These are phyloP conservation scores for Fusarium solani-melongenae DNA, from an alignment of 2,329 filamentous ascomycete species.

Conservation along the genomic window DNA sequence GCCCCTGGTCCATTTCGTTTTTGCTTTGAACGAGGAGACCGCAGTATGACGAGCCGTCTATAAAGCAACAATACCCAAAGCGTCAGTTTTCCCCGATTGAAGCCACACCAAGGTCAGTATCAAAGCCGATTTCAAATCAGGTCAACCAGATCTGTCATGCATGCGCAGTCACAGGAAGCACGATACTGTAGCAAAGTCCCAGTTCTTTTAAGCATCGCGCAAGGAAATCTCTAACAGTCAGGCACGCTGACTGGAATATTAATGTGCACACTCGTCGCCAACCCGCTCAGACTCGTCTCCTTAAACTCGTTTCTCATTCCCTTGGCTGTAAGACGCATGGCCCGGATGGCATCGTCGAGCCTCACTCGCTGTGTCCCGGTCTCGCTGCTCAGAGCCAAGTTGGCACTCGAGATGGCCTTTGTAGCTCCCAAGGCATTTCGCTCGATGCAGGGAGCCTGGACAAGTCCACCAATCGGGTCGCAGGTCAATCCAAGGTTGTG, in stretches of 20 bases:
- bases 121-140: neutral
- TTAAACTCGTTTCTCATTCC: slow-evolving; percentile 66
- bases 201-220: slow-evolving; percentile 15
- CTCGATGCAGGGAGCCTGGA: slow-evolving; percentile 64
- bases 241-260: slow-evolving; percentile 64
- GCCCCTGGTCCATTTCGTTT: no score
- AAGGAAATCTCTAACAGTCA: slow-evolving; percentile 52
- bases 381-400: slow-evolving; percentile 58
- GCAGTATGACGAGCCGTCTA: no score
- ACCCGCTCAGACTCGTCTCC: slow-evolving; percentile 61
- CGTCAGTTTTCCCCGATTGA: no score
- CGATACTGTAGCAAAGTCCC: slow-evolving; percentile 4
- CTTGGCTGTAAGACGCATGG: slow-evolving; percentile 62
- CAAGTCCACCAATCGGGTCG: slow-evolving; percentile 61
- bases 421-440: slow-evolving; percentile 62
- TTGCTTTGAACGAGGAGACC: no score
- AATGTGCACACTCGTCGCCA: slow-evolving; percentile 62
- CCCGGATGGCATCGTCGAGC: slow-evolving; percentile 62
- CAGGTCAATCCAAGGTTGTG: slow-evolving; percentile 63
- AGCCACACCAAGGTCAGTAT: no score
- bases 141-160: neutral
- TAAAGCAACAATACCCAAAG: no score
- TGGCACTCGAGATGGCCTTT: slow-evolving; percentile 63
- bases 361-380: slow-evolving; percentile 60
- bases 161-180: neutral